Base-by-base conservation (phyloP, 202 grass and related monocot genomes). In the Musa balbisiana region DNA sequence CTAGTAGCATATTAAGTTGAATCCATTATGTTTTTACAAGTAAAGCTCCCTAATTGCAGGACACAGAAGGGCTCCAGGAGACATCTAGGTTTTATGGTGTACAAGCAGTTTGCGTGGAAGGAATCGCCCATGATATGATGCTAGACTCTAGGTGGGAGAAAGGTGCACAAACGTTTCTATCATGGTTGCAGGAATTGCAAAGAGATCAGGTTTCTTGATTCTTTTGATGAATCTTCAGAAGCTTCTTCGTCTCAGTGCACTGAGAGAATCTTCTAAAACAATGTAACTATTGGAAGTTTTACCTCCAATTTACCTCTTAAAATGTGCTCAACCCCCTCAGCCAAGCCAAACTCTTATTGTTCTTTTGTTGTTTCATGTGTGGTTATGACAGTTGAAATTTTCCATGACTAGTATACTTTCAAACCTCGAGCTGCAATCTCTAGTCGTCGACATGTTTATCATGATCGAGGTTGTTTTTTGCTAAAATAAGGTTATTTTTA, bases 61-160 rank as follows among this genome's bases (percentile, higher is more conserved):
- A 97, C 64, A 72, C 77, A 51, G 88, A 85, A 79, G 93, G 90
- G 64, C 82, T 97, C 66, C 75, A 77, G 25, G 93, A 97, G 83
- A 97, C 88, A 52, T 75, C 93, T 72, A 91, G 67, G 53, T 93
- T 93, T 81, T 97, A 93, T 10, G 69, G 76, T 62, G 86, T 97
- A 55, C 60, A 84, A 22, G 72, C 93, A 69, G 63, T 89, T 43
- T 87, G 75, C 62, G 86, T 91, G 73, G 69, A 86, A 82, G 88
- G 79, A 49, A 76, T 97, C 77, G 93, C 93, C 29, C 90, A 97
- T 74, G 93, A 97, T 78, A 86, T 97, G 76, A 97, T 97, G 93
- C 33, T 93, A 83, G 93, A 97, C 85, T 83, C 78, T 83, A 86
- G 72, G 0, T 91, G 90, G 93, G 79, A 89, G 58, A 91, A 97